Conservation (phyloP, 345 rosid genomes). For the Euphorbia pulcherrima region DNA sequence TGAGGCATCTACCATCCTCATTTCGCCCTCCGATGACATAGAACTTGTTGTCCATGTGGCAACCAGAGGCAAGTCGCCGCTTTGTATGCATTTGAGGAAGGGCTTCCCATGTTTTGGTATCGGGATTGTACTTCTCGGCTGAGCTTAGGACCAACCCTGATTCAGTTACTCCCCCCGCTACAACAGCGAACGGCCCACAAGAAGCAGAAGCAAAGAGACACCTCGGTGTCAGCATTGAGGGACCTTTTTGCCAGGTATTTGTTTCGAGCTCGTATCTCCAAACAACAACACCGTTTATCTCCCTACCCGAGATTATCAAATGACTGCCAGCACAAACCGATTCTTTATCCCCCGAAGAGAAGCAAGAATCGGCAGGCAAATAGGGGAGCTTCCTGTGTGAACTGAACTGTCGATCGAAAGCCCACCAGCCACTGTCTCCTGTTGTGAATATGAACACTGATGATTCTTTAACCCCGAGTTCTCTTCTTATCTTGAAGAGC, state of each 20-base stretch:
- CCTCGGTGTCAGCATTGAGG: constrained; percentile 60
- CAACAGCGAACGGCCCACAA: constrained; percentile 52
- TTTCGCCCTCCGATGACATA: constrained; percentile 73
- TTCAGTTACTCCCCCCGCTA: constrained; percentile 68
- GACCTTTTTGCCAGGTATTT: constrained; percentile 70
- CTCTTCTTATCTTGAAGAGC: constrained; percentile 60
- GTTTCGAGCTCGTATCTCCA: constrained; percentile 77
- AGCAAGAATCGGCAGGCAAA: constrained; percentile 64
- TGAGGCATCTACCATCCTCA: constrained; percentile 41
- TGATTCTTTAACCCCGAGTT: constrained; percentile 52
- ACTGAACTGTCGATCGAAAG: constrained; percentile 51
- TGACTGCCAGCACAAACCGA: constrained; percentile 80
- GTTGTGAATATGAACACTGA: constrained; percentile 66
- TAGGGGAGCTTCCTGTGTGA: constrained; percentile 51
- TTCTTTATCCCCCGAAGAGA: constrained; percentile 60
- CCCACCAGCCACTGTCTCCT: constrained; percentile 72
- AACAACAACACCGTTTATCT: constrained; percentile 43
- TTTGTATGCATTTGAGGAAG: constrained; percentile 51
- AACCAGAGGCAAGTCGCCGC: constrained; percentile 63
- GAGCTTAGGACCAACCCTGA: constrained; percentile 37
- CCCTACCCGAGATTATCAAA: constrained; percentile 68
- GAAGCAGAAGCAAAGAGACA: constrained; percentile 79
- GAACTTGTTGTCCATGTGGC: constrained; percentile 68
- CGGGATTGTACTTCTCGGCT: constrained; percentile 66
- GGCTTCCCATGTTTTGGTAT: constrained; percentile 59